A percentile compares a stretch with the other conserved stretches of the same genome.
Evolutionary conservation across 1,284 basidiomycete species (phyloP).

Genomic region (Hymenochaete sp.): DNA sequence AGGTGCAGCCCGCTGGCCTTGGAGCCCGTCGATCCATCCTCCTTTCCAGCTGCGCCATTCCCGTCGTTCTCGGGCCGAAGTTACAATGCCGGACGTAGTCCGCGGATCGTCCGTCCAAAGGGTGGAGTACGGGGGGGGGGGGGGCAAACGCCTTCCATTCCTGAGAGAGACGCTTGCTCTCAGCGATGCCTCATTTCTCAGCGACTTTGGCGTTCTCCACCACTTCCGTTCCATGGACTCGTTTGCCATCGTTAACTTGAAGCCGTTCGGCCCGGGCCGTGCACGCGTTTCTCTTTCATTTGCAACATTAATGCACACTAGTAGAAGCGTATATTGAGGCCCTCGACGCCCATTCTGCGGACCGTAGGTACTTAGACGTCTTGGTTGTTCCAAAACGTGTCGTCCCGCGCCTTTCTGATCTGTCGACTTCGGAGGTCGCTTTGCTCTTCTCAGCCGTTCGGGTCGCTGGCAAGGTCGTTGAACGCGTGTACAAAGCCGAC

Average conservation of each 20-base stretch:
- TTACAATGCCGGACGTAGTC: no score
- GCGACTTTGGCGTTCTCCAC: no score
- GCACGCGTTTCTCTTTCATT: conserved; percentile 29
- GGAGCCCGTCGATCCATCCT: no score
- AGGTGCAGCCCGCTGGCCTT: no score
- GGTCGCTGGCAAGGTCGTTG: conserved; percentile 56
- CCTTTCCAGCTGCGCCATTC: no score
- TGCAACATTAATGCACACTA: neutral
- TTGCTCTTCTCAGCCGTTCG: conserved; percentile 76
- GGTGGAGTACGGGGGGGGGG: no score
- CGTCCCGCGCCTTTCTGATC: conserved; percentile 69
- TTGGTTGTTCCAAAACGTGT: conserved; percentile 75
- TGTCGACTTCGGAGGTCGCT: conserved; percentile 59
- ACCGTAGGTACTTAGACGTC: conserved; percentile 52
- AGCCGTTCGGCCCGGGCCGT: conserved; percentile 90
- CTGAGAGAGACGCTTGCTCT: no score
- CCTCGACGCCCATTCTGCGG: conserved; percentile 3
- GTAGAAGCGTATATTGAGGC: no score
- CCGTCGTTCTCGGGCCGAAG: no score
- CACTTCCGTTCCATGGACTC: conserved; percentile 59
- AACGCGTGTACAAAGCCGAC: conserved; percentile 66
- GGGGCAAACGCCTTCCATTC: no score
- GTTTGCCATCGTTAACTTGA: conserved; percentile 86
- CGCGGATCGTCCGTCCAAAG: no score
- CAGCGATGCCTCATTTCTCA: no score